Percentiles rank a stretch among this genome's conserved stretches.
Evolutionary conservation across 306 rosid genomes (phyloP).

Genomic region (Lathyrus tuberosus): DNA sequence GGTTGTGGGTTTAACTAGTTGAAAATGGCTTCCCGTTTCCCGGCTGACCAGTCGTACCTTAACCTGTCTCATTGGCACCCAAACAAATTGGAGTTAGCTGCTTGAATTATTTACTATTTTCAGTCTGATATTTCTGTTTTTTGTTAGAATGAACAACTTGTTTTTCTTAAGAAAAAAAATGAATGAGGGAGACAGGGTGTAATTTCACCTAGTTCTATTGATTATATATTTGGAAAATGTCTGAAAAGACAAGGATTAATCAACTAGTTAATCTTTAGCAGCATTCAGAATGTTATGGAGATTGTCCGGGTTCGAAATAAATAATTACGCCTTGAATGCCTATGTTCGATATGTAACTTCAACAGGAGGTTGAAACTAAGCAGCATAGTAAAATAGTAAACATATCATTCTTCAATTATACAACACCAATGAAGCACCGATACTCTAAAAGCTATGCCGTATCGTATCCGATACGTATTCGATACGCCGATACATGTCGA

Average conservation of each 20-base stretch:
- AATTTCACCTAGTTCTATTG: background rate
- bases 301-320: background rate
- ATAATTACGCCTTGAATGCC: background rate
- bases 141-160: background rate
- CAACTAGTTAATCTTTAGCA: background rate
- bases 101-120: conserved; percentile 5
- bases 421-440: background rate
- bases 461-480: too few species aligned
- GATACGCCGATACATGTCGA: too few species aligned
- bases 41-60: background rate
- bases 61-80: background rate
- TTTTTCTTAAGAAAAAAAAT: background rate
- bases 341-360: background rate
- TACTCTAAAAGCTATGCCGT: too few species aligned
- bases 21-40: background rate
- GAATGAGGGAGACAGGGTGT: background rate
- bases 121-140: background rate
- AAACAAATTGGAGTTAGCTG: background rate
- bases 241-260: background rate
- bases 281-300: background rate
- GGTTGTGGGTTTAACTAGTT: background rate
- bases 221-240: background rate
- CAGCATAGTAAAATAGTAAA: background rate
- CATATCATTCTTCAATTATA: background rate
- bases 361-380: background rate